Evolutionary conservation across 139 green algal species (phyloP).

Genomic region (Raphidocelis subcapitata): DNA sequence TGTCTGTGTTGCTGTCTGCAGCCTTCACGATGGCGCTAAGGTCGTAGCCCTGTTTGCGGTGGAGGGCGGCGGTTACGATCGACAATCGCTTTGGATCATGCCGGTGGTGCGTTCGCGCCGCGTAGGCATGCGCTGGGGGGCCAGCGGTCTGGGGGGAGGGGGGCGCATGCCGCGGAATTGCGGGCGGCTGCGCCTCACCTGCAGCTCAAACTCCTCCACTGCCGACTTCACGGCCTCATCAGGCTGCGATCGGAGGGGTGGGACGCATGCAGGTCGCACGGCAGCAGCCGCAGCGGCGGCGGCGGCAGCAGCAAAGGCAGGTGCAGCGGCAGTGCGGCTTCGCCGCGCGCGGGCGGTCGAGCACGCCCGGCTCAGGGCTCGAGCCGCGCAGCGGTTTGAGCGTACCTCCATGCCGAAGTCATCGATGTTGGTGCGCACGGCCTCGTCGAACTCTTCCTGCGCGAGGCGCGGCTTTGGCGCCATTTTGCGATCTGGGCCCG

Average conservation of each 20-base stretch:
- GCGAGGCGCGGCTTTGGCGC: no score
- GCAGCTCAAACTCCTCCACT: slow-evolving; percentile 73
- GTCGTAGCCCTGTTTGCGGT: slow-evolving; percentile 59
- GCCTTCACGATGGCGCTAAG: slow-evolving; percentile 64
- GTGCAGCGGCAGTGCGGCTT: no score
- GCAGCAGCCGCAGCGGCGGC: no score
- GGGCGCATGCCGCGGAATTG: no score
- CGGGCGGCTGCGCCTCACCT: slow-evolving; percentile 22
- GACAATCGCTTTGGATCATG: neutral
- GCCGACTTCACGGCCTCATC: slow-evolving; percentile 73
- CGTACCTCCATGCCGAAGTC: slow-evolving; percentile 91
- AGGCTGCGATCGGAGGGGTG: slow-evolving; percentile 22
- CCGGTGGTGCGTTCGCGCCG: no score
- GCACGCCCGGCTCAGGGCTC: no score
- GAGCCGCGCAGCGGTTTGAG: no score
- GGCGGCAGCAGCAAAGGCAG: no score
- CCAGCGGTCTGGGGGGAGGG: no score
- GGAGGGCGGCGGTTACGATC: neutral
- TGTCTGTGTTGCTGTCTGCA: slow-evolving; percentile 35
- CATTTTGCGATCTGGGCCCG: no score
- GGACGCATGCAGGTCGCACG: no score
- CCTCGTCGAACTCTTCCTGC: slow-evolving; percentile 80
- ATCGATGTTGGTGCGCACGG: slow-evolving; percentile 76
- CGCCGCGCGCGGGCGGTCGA: slow-evolving; percentile 10
- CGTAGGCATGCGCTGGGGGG: no score